A percentile compares a stretch with the other conserved stretches of the same genome.
These are phyloP conservation scores for Zygnema circumcarinatum DNA, from an alignment of 139 green algal genomes.

Conservation along the genomic window DNA sequence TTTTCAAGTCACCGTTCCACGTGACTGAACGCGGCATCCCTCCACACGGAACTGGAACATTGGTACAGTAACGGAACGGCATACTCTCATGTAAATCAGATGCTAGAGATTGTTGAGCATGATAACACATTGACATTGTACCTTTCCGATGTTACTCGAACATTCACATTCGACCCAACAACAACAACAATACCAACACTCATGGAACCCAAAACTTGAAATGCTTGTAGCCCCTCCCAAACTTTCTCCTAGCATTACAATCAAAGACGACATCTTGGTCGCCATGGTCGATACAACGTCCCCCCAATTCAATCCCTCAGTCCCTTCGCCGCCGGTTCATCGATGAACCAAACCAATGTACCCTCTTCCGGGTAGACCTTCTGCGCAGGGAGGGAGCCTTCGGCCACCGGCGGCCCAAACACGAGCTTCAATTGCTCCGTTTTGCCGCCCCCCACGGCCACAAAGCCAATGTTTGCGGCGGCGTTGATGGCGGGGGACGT, in stretches of 20 bases:
- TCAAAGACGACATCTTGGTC: neutral
- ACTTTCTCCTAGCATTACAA: neutral
- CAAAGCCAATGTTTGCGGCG: constrained; percentile 41
- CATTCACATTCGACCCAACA: too few species aligned
- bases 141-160: too few species aligned
- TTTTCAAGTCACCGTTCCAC: too few species aligned
- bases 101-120: too few species aligned
- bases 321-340: neutral
- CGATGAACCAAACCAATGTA: constrained; percentile 49
- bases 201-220: too few species aligned
- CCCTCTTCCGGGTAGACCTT: constrained; percentile 31
- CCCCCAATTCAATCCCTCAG: neutral
- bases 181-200: too few species aligned
- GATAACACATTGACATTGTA: too few species aligned
- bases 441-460: constrained; percentile 22
- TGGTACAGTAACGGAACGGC: too few species aligned
- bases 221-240: too few species aligned
- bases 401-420: constrained; percentile 22
- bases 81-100: too few species aligned
- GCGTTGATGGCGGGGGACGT: constrained; percentile 59
- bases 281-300: neutral
- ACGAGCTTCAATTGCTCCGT: constrained; percentile 14
- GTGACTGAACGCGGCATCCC: too few species aligned
- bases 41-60: too few species aligned
- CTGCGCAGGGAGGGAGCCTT: constrained; percentile 57